phyloP scores from a whole-genome alignment of 2,329 filamentous ascomycete species.

The Chaetomiaceae sp. region DNA sequence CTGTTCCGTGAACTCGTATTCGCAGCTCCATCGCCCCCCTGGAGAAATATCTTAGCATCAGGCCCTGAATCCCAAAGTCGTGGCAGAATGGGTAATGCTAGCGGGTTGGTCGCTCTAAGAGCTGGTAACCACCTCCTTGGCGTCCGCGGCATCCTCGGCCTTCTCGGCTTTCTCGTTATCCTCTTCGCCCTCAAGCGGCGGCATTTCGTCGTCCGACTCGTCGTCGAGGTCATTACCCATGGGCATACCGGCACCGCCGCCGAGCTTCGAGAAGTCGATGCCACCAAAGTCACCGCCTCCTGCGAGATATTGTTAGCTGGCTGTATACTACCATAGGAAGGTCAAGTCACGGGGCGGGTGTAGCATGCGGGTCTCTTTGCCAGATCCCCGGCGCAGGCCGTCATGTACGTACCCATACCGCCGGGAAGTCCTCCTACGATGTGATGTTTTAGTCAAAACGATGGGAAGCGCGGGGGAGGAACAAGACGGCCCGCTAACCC shows the following conservation, averaged over 20 bases:
- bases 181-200: constrained; percentile 66
- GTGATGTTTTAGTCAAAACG: no score
- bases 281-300: constrained; percentile 41
- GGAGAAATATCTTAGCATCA: background rate
- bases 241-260: constrained; percentile 50
- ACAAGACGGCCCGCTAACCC: background rate
- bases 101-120: background rate
- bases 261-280: constrained; percentile 92
- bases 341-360: background rate
- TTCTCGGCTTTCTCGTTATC: constrained; percentile 38
- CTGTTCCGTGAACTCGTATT: constrained; percentile 1
- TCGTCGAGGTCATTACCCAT: constrained; percentile 49
- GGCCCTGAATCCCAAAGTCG: background rate
- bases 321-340: background rate
- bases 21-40: constrained; percentile 2
- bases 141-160: constrained; percentile 38
- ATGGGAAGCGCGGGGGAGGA: no score
- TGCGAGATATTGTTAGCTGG: constrained; percentile 21
- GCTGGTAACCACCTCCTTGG: constrained; percentile 18
- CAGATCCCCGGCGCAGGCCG: background rate
- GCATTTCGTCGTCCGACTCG: constrained; percentile 77
- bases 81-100: background rate
- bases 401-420: constrained; percentile 28
- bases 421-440: constrained; percentile 50
- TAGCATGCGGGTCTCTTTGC: background rate